Evolutionary conservation across 129 eudicot species (phyloP).

Genomic region (Tanacetum coccineum): DNA sequence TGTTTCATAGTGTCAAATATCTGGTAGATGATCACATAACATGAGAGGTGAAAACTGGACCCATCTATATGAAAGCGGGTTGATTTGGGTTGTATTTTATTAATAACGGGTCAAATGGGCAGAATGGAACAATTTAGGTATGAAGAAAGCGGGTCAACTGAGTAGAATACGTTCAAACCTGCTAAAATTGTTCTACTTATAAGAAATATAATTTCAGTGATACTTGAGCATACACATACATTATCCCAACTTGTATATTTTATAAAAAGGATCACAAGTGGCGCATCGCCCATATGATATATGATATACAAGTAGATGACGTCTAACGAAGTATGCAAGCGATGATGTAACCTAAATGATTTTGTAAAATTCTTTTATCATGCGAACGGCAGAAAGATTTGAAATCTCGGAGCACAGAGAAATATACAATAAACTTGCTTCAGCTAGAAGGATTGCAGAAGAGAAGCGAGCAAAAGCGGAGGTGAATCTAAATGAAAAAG

Average conservation of each 20-base stretch:
- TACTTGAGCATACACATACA: too few relatives aligned
- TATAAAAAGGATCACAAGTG: not conserved
- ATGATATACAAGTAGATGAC: too few relatives aligned
- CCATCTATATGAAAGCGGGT: not conserved
- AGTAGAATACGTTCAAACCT: not conserved
- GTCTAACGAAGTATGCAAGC: too few relatives aligned
- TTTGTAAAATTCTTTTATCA: constrained; percentile 25
- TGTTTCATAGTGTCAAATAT: not conserved
- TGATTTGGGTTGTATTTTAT: not conserved
- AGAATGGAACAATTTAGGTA: not conserved
- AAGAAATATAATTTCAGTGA: too few relatives aligned
- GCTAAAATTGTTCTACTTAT: too few relatives aligned
- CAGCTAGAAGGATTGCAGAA: constrained; percentile 80
- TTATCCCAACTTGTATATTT: too few relatives aligned
- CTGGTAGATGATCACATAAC: not conserved
- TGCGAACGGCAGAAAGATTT: constrained; percentile 91
- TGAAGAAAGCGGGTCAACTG: not conserved
- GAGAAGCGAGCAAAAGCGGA: constrained; percentile 87
- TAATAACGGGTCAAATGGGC: not conserved
- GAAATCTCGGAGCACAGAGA: constrained; percentile 79
- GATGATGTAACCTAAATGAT: not conserved
- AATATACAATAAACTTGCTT: constrained; percentile 69
- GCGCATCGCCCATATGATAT: not conserved
- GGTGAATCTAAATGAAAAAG: constrained; percentile 71
- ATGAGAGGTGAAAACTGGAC: not conserved